Percentiles rank a stretch among this genome's conserved stretches.
Conservation (phyloP, 1,139 yeast species). For the Taiozyma sp. region DNA sequence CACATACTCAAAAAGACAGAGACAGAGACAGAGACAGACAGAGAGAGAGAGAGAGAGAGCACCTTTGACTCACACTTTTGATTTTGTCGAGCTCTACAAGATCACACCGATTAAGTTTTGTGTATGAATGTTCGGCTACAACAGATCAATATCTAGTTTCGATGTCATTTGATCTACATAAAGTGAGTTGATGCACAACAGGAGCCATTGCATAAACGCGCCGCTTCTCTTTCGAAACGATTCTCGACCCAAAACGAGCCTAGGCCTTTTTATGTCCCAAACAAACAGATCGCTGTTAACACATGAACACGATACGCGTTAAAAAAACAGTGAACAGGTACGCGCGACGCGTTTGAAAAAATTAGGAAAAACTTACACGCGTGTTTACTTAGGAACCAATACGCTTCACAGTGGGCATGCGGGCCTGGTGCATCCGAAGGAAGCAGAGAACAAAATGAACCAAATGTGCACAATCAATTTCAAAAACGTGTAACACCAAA, state of each 20-base stretch:
- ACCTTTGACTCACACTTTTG: too few species aligned
- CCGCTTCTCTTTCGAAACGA: background rate
- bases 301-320: background rate
- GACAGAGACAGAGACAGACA: too few species aligned
- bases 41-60: too few species aligned
- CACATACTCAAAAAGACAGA: too few species aligned
- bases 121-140: background rate
- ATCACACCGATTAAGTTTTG: background rate
- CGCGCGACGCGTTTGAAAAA: background rate
- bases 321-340: background rate
- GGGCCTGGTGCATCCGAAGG: too few species aligned
- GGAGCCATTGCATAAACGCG: background rate
- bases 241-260: background rate
- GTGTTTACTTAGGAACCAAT: background rate
- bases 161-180: background rate
- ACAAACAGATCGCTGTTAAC: background rate
- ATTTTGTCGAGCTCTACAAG: too few species aligned
- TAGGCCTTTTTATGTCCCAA: background rate
- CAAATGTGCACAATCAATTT: too few species aligned
- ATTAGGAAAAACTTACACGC: background rate
- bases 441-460: too few species aligned
- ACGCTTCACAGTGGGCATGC: too few species aligned
- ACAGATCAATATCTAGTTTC: background rate
- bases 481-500: too few species aligned
- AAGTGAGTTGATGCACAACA: background rate